A percentile compares a stretch with the other conserved stretches of the same genome.
Evolutionary conservation across 306 rosid genomes (phyloP).

Genomic region (Hippophae rhamnoides): DNA sequence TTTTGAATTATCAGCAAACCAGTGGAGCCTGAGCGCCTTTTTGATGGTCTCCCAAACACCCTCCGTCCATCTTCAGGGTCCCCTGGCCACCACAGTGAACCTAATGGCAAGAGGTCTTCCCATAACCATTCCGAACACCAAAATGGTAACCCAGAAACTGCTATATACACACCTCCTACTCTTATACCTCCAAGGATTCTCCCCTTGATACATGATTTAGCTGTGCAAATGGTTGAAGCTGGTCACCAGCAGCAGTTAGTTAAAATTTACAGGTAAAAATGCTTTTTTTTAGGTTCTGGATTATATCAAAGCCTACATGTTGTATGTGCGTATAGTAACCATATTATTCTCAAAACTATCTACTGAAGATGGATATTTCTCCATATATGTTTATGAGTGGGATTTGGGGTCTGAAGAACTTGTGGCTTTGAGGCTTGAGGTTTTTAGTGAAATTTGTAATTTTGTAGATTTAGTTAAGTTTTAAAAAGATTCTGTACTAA

Average conservation of each 20-base stretch:
- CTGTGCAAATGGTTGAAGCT: constrained; percentile 92
- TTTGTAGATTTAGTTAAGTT: too few relatives aligned
- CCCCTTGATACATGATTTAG: constrained; percentile 74
- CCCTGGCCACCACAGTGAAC: constrained; percentile 64
- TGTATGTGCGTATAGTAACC: background rate
- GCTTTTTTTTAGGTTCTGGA: constrained; percentile 4
- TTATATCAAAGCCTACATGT: background rate
- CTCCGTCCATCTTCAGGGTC: constrained; percentile 85
- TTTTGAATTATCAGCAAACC: constrained; percentile 59
- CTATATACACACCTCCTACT: constrained; percentile 76
- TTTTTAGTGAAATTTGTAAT: too few relatives aligned
- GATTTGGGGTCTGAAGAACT: too few relatives aligned
- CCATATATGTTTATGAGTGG: too few relatives aligned
- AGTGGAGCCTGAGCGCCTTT: constrained; percentile 97
- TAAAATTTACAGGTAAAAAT: constrained; percentile 56
- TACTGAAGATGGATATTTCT: too few relatives aligned
- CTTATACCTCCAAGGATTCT: constrained; percentile 83
- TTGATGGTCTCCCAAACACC: constrained; percentile 93
- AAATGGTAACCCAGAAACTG: constrained; percentile 47
- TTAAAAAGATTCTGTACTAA: too few relatives aligned
- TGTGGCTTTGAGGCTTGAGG: too few relatives aligned
- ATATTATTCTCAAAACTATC: background rate
- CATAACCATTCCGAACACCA: constrained; percentile 56
- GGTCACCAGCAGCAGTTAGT: constrained; percentile 75
- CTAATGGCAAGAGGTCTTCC: constrained; percentile 41